These are phyloP conservation scores for Vitis riparia DNA, from an alignment of 164 flowering plant species.

Conservation along the genomic window DNA sequence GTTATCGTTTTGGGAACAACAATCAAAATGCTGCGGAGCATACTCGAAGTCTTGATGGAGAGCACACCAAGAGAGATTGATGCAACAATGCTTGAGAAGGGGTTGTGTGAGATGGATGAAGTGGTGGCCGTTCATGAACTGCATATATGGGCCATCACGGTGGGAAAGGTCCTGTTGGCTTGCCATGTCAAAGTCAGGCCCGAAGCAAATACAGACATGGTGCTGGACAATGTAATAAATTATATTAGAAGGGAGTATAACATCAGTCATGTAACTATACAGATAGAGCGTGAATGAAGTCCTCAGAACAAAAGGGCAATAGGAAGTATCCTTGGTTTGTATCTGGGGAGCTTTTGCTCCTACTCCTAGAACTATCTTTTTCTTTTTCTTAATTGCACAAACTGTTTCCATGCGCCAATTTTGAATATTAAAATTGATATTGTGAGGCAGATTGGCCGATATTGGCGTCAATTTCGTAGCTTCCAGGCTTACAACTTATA, in stretches of 20 bases:
- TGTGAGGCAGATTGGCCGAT: neutral
- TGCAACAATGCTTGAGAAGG: conserved; percentile 38
- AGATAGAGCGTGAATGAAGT: conserved; percentile 31
- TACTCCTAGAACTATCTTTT: too few relatives aligned
- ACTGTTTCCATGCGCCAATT: too few relatives aligned
- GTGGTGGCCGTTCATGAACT: conserved; percentile 44
- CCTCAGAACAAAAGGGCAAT: neutral
- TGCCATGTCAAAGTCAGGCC: conserved; percentile 41
- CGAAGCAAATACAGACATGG: conserved; percentile 40
- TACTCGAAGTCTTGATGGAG: conserved; percentile 47
- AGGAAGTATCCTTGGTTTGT: neutral
- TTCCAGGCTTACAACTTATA: neutral
- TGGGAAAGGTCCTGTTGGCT: conserved; percentile 40
- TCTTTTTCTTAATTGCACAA: too few relatives aligned
- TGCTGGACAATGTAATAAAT: conserved; percentile 38
- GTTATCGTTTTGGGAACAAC: conserved; percentile 41
- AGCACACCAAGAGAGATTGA: conserved; percentile 53
- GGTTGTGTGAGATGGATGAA: conserved; percentile 36
- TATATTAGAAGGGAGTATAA: conserved; percentile 40
- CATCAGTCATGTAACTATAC: conserved; percentile 45
- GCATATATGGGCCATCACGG: conserved; percentile 50
- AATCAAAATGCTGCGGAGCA: conserved; percentile 36
- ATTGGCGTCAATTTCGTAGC: neutral
- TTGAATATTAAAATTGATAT: neutral
- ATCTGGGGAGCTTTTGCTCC: neutral